Base-by-base conservation (phyloP, 1,284 basidiomycete species). In the Thelephora terrestris region DNA sequence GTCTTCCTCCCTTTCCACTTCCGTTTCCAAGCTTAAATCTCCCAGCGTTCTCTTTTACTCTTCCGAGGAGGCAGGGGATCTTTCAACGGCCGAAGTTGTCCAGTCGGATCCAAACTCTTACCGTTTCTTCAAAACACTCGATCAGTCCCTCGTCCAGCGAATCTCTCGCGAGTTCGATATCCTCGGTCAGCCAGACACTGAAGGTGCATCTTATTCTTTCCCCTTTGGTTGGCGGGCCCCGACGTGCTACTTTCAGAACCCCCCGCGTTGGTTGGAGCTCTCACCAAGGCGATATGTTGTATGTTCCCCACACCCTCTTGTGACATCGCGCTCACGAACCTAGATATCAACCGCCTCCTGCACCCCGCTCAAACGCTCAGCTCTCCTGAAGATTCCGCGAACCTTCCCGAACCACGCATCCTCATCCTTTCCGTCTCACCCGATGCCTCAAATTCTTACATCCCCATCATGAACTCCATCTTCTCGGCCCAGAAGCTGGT, bases 391-490 rank as follows among this genome's bases (percentile, higher is more conserved):
- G 69, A 76, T 25, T 64, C 72, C 5, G 61, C 71, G 40, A 63
- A 71, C 32, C 66, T 73, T n/a, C 67, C 76, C 3, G 86, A 91
- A 59, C 84, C 91, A 0, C 78, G 92, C 23, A 91, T 99, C 50
- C 76, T 98, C 49, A 79, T 99, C 50, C 71, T 99, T 47, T 94
- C 92, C 48, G 91, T 93, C 38, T 96, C 94, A 1, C 89, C 89
- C 2, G 88, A 93, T 65, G 74, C 85, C 16, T 85, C 89, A 6
- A 78, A 84, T 1, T 87, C 91, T 24, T 95, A 95, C 64, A 95
- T 99, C 47, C 90, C 95, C 10, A 82, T 99, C 64, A 99, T 99
- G 96, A 99, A 99, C 64, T 88, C 92, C 50, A 98, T 99, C 47
- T 99, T 99, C 68, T 94, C 93, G 3, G 96, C 96, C 1, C 96